These are phyloP conservation scores for Trichoderma gamsii DNA, from an alignment of 495 filamentous ascomycete genomes.

Conservation along the genomic window DNA sequence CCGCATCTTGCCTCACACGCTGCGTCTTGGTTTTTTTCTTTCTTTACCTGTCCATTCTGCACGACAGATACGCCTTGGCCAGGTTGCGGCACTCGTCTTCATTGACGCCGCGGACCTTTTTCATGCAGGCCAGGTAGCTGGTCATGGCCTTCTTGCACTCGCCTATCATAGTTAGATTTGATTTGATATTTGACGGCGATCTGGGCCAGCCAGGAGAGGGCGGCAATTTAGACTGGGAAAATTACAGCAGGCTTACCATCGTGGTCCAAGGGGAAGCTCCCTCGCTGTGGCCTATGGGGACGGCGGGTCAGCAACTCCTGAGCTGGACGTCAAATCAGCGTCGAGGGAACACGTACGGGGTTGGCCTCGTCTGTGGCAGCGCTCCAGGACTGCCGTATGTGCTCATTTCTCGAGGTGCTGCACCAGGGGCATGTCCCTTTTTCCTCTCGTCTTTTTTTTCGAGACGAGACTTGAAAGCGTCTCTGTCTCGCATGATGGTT, in stretches of 20 bases:
- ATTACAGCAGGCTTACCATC: conserved; percentile 56
- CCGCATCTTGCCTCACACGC: neutral
- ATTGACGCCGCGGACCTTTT: conserved; percentile 72
- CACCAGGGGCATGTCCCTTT: conserved; percentile 11
- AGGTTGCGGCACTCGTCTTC: conserved; percentile 75
- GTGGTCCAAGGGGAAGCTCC: conserved; percentile 94
- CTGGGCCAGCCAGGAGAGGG: conserved; percentile 8
- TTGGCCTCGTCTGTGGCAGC: conserved; percentile 64
- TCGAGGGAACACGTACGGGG: conserved; percentile 48
- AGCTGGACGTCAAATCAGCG: conserved; percentile 15
- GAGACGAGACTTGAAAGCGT: conserved; percentile 9
- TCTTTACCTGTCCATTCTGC: conserved; percentile 89
- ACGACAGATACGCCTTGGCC: conserved; percentile 81
- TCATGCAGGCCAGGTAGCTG: conserved; percentile 78
- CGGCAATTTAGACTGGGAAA: neutral
- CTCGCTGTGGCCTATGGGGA: conserved; percentile 70
- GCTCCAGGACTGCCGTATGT: conserved; percentile 75
- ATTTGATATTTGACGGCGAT: neutral
- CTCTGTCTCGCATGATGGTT: neutral
- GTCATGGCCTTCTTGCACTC: conserved; percentile 89
- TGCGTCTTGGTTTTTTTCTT: conserved; percentile 7
- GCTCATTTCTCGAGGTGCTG: conserved; percentile 36
- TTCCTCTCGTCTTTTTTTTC: neutral
- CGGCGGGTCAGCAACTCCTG: conserved; percentile 17
- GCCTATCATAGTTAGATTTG: conserved; percentile 41